phyloP scores from a whole-genome alignment of 1,139 yeast species.

The Pichia sp. region DNA sequence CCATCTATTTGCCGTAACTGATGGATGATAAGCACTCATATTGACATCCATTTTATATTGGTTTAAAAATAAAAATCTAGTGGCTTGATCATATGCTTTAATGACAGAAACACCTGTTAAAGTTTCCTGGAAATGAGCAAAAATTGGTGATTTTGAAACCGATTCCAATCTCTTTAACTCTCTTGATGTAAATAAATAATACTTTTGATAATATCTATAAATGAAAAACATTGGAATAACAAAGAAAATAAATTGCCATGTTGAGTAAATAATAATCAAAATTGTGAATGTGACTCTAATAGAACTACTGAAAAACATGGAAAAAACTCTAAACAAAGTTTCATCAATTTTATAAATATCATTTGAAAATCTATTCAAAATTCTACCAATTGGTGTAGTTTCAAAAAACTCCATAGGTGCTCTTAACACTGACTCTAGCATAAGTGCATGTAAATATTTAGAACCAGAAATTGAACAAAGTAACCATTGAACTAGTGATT shows the following conservation, averaged over 20 bases:
- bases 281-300: constrained; percentile 76
- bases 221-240: constrained; percentile 65
- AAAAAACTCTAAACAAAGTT: constrained; percentile 73
- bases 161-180: constrained; percentile 93
- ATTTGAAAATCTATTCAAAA: constrained; percentile 87
- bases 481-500: constrained; percentile 71
- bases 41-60: constrained; percentile 75
- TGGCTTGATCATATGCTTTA: constrained; percentile 76
- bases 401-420: constrained; percentile 98
- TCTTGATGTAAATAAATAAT: constrained; percentile 83
- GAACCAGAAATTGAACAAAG: constrained; percentile 84
- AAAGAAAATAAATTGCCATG: constrained; percentile 78
- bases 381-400: constrained; percentile 93
- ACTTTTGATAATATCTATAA: constrained; percentile 81
- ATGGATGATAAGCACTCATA: constrained; percentile 87
- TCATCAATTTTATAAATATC: constrained; percentile 93
- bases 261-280: constrained; percentile 74
- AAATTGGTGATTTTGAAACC: constrained; percentile 87
- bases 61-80: constrained; percentile 67
- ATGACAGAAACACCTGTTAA: constrained; percentile 84
- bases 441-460: constrained; percentile 62
- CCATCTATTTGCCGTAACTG: constrained; percentile 96
- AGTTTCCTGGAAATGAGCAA: constrained; percentile 95
- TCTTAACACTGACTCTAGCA: constrained; percentile 75
- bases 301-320: constrained; percentile 70